Conservation (phyloP, 768 basidiomycete genomes). For the Panaeolus papilionaceus region DNA sequence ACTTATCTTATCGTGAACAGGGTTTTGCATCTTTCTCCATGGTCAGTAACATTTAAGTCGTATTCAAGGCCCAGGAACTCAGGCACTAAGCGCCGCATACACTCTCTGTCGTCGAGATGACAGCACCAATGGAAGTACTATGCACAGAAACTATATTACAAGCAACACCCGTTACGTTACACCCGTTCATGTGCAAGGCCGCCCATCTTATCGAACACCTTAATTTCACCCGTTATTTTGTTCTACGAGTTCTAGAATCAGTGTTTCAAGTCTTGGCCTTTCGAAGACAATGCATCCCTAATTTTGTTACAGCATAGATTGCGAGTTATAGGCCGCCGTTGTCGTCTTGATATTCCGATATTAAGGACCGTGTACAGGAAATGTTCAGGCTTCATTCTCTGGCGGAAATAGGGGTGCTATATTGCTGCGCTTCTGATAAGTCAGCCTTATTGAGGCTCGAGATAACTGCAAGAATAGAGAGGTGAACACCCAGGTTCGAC, state of each 20-base stretch:
- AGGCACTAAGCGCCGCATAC: constrained; percentile 9
- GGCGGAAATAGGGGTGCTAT: neutral
- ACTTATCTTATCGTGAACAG: neutral
- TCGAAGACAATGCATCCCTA: neutral
- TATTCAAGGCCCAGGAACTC: constrained; percentile 9
- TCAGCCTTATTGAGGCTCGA: neutral
- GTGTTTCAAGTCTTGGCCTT: neutral
- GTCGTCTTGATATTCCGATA: neutral
- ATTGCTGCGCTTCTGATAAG: neutral
- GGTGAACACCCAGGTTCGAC: constrained; percentile 1
- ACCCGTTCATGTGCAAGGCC: constrained; percentile 1
- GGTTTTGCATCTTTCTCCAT: no score
- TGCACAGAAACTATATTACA: neutral
- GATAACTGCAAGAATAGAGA: neutral
- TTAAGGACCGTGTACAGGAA: neutral
- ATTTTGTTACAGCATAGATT: neutral
- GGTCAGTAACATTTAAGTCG: neutral
- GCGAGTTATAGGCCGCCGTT: neutral
- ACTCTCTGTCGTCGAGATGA: neutral
- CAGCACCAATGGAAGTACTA: neutral
- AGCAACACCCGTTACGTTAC: constrained; percentile 1
- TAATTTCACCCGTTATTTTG: neutral
- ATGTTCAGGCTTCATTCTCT: neutral
- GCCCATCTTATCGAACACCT: constrained; percentile 1
- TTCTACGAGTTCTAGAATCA: neutral